Base-by-base conservation (phyloP, 1,284 basidiomycete genomes). In the Ustilago lituana region DNA sequence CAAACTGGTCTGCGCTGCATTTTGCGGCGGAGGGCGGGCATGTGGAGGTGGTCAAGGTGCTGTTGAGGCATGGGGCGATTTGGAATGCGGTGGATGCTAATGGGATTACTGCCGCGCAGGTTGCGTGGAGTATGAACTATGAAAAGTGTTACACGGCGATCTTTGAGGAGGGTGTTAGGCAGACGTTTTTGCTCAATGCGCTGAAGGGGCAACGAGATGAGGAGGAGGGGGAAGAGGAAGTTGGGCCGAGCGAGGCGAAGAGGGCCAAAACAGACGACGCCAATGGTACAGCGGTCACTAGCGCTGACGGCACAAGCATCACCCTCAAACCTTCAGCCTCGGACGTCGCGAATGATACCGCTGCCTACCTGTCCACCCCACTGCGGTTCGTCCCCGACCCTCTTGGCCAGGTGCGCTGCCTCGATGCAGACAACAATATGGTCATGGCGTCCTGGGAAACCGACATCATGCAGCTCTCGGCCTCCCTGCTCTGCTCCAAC, bases 11-110 rank as follows among this genome's bases (percentile, higher is more conserved):
- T 6, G 86, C 89, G 10, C 83, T 98, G 43, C 95, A 98, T 80
- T 94, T 92, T 36, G 95, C 94, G 2, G 92, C 91, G 0, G 92
- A 90, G 71, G 83, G 86, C 31, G 88, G 89, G 61, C 87, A 90
- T 69, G 82, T 85, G 2, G 85, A 86, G 9, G 83, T 94, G 5
- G 85, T 91, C 8, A 85, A 86, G 55, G 78, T 87, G 4, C 84
- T 98, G 37, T 85, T 98, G 26, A 85, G 88, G n/a, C 86, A 88
- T 50, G 94, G 95, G 2, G 94, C 93, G 0, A 81, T 94, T 0
- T 98, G 95, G 95, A 97, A 96, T 82, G 87, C 91, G 17, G 78
- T 81, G 9, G 80, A 82, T 39, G 41, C 48, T 0, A 52, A 76
- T 14, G 79, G 80, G 7, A 46, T 54, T 15, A 80, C 80, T 3